Evolutionary conservation across 257 asterid genomes (phyloP), one percentile per base, ranked within the genome.

Genomic region (Vinca minor): DNA sequence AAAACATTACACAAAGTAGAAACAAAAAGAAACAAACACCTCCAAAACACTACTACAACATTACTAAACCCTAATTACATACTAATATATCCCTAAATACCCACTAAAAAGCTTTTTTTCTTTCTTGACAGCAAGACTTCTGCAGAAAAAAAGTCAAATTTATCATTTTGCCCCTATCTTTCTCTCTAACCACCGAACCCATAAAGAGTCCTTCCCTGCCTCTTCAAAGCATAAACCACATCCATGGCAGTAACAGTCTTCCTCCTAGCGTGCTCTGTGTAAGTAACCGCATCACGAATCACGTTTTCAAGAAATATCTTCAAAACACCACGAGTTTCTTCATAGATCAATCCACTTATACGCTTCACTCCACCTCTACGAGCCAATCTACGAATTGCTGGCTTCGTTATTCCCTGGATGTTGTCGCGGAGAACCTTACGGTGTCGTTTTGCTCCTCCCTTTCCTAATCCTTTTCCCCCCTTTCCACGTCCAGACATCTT

Each of bases 361-460:
- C 79, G 79, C 70, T 74, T 74, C 12, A 74, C 79, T 2, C 79
- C 79, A 14, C 79, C 79, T 34, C 79, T 74, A 20, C 79, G 79
- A 23, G 79, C 79, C 52, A 74, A 63, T 42, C 79, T 73, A 12
- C 79, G 58, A 29, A 70, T 70, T 0, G 79, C 79, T 0, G 79
- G 79, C 28, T 74, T 74, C 0, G 79, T 74, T 32, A 74, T 74
- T 2, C 79, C 79, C 49, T 74, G 79, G 20, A 74, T 74, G 64
- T 74, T 74, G 18, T 74, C 79, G 6, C 79, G 73, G 0, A 74
- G 76, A 0, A 74, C 79, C 59, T 74, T 70, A 18, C 79, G 76
- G 18, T 74, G 79, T 17, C 79, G 73, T 21, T 74, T 74, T 4
- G 79, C 79, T 35, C 79, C 79, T 17, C 79, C 79, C 54, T 74